phyloP scores from a whole-genome alignment of 2,329 filamentous ascomycete genomes.

The Apiospora saccharicola region DNA sequence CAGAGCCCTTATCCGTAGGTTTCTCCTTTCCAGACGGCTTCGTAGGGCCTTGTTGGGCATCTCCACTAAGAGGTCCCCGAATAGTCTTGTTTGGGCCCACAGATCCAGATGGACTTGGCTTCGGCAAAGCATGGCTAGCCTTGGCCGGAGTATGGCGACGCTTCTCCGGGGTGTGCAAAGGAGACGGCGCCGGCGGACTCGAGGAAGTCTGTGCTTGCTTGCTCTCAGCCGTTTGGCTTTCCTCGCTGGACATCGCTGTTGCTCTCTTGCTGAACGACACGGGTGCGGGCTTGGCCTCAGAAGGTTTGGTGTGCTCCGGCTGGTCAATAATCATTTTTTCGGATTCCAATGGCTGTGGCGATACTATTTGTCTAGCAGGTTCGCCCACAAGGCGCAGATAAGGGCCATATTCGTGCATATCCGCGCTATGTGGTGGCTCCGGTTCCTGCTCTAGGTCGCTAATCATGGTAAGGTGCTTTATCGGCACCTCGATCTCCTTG shows the following conservation, averaged over 20 bases:
- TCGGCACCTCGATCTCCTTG: not conserved
- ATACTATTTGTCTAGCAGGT: no score
- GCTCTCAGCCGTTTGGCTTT: not conserved
- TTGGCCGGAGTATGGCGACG: not conserved
- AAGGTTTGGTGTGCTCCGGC: not conserved
- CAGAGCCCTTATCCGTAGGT: not conserved
- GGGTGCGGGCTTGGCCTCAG: no score
- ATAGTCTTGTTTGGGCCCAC: not conserved
- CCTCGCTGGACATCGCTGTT: not conserved
- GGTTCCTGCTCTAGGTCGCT: not conserved
- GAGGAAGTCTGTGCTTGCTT: not conserved
- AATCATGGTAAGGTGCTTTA: not conserved
- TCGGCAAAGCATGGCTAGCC: not conserved
- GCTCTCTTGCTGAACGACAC: no score
- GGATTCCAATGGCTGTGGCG: not conserved
- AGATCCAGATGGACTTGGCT: not conserved
- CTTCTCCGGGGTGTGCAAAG: not conserved
- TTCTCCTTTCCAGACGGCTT: not conserved
- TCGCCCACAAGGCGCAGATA: not conserved
- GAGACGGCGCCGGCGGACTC: no score
- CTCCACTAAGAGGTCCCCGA: not conserved
- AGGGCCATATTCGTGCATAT: not conserved
- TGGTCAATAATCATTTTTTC: no score
- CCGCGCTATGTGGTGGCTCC: not conserved
- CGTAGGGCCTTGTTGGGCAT: not conserved